Base-by-base conservation (phyloP, 1,284 basidiomycete genomes). In the Sanguinoderma infundibulare region DNA sequence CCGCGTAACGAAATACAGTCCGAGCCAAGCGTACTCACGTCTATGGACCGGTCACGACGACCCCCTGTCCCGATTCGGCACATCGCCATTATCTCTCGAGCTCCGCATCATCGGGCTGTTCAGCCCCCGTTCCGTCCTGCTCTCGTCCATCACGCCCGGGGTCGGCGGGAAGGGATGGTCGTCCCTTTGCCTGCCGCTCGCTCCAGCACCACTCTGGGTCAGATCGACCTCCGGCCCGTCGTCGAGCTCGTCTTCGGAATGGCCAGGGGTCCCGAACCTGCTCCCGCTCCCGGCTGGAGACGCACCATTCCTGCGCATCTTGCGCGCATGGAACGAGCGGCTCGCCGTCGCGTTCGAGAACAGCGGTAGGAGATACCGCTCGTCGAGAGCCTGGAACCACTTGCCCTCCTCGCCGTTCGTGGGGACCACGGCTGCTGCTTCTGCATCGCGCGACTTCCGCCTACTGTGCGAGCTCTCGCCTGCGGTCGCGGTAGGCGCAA, bases 351-450 rank as follows among this genome's bases (percentile, higher is more conserved):
- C 92, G 74, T 98, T 98, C 60, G 93, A 95, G 79, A 99, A 99
- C 42, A 98, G 80, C 15, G 97, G 98, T 3, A 98, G 77, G 17
- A 99, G 81, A 74, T 98, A 99, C 62, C 95, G 85, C 76, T 99
- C 95, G 76, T 99, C 97, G 49, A 99, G 80, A 34, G 90, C 84
- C 68, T 96, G 96, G 87, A 99, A 99, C 96, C 97, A 98, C 75
- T 96, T 94, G 15, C 88, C 86, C 46, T 91, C 90, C 59, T 88
- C 87, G 6, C 73, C 67, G 14, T 53, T 62, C 28, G 67, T 67
- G 50, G 68, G 53, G n/a, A n/a, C n/a, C 26, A 47, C 17, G 61
- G 65, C 3, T 65, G 70, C 34, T 60, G 65, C 5, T 65, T 69
- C 28, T 59, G 70, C 60, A 53, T 69, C 67, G 57, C 64, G 59